Evolutionary conservation across 148 eudicot genomes (phyloP), one percentile per base, ranked within the genome.

Genomic region (Camellia japonica): DNA sequence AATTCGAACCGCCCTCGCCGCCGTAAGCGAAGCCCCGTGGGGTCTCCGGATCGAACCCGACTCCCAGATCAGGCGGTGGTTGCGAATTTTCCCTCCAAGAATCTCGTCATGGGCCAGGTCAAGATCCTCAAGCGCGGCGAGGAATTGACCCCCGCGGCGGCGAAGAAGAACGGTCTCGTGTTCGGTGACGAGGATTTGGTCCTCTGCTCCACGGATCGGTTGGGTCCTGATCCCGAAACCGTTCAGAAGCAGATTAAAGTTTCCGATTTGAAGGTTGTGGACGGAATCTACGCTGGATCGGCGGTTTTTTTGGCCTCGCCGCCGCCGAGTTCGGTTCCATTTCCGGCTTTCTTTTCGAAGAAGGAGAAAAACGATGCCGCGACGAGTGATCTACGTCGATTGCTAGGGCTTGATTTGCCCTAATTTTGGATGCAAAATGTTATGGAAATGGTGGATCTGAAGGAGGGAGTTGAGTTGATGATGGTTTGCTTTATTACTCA

Each of bases 141-240:
- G 55, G 85, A 78, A 8, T 52, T 88, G 42, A 73, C 73, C 46
- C 72, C 75, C 14, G 0, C 64, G 51, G 51, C 42, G 68, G 6
- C 74, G 38, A 8, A 20, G 9, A 38, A 14, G 66, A 9, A 54
- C 7, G 66, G 12, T 41, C 23, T 5, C 49, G 46, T 52, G 68
- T 69, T 82, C 30, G 78, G n/a, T 15, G 81, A 72, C 55, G 84
- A 76, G 16, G 86, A 84, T 79, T 60, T 82, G 20, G 84, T 75
- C 11, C 13, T 89, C 73, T 81, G 78, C 51, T 81, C 90, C 0
- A 79, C 89, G 68, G 84, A 84, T 49, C 88, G 86, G 58, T 63
- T 91, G 69, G 92, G 89, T 42, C 93, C 93, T 16, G 93, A 91
- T 54, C 90, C 91, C 69, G 88, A 84, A 51, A 86, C 74, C 77